These are phyloP conservation scores for Suillus ampliporus DNA, from an alignment of 768 basidiomycete genomes.

Conservation along the genomic window DNA sequence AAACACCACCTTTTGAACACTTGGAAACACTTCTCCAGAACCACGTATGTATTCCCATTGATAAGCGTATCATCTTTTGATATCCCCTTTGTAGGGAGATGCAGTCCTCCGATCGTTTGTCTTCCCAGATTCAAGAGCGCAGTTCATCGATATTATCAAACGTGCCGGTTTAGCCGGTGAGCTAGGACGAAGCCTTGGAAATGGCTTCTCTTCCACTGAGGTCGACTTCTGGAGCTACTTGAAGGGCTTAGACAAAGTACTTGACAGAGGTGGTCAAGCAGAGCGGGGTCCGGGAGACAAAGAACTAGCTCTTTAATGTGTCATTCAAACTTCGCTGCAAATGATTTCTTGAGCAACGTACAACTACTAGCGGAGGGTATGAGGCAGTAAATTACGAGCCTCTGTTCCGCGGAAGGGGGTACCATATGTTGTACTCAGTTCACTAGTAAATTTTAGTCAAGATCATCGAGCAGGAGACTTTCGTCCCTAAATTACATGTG, in stretches of 20 bases:
- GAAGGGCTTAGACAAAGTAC: constrained; percentile 20
- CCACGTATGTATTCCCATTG: constrained; percentile 55
- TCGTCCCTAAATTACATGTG: background rate
- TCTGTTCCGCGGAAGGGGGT: too few relatives aligned
- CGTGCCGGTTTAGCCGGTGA: constrained; percentile 49
- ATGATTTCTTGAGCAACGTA: background rate
- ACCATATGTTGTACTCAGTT: too few relatives aligned
- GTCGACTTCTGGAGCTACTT: constrained; percentile 77
- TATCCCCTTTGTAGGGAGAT: constrained; percentile 48
- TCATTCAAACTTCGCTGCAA: background rate
- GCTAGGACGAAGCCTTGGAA: constrained; percentile 27
- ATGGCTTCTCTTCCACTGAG: constrained; percentile 40
- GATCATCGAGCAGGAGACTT: too few relatives aligned
- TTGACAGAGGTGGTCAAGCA: background rate
- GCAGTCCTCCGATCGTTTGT: constrained; percentile 64
- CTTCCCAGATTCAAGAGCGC: constrained; percentile 77
- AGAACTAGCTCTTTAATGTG: background rate
- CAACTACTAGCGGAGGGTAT: too few relatives aligned
- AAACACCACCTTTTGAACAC: constrained; percentile 43
- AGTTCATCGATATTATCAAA: constrained; percentile 62
- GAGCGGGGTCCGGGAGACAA: background rate
- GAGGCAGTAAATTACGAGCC: too few relatives aligned
- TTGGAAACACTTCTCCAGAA: constrained; percentile 57
- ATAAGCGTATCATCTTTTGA: constrained; percentile 16
- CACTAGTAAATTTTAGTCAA: too few relatives aligned